Percentiles rank a stretch among this genome's conserved stretches.
Conservation (phyloP, 1,139 yeast genomes). For the Taphrina communis region DNA sequence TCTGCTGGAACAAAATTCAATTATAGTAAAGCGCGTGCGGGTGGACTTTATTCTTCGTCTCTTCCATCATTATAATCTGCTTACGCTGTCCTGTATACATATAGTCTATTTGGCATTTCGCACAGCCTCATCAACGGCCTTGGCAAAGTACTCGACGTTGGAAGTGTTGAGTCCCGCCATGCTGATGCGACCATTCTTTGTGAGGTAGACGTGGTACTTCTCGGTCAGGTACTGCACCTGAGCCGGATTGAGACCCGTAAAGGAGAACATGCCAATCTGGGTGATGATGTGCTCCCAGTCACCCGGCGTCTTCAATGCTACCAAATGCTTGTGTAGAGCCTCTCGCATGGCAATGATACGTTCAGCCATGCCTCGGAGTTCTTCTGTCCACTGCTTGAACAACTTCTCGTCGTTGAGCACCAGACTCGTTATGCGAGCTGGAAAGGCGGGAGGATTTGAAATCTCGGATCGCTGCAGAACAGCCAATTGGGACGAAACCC, state of each 20-base stretch:
- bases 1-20: no score
- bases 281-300: conserved; percentile 84
- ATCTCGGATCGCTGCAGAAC: conserved; percentile 82
- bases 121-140: conserved; percentile 80
- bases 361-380: conserved; percentile 75
- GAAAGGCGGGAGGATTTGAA: conserved; percentile 94
- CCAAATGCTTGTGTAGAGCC: conserved; percentile 57
- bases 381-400: conserved; percentile 75
- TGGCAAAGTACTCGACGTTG: conserved; percentile 78
- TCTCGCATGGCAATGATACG: conserved; percentile 77
- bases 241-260: conserved; percentile 79
- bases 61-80: neutral
- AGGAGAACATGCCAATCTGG: conserved; percentile 98
- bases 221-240: conserved; percentile 80
- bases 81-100: neutral
- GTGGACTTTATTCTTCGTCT: neutral
- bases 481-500: conserved; percentile 77
- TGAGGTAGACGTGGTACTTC: conserved; percentile 74
- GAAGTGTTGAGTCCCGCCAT: conserved; percentile 87
- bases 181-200: conserved; percentile 74
- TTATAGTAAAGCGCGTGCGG: no score
- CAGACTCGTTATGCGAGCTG: conserved; percentile 82
- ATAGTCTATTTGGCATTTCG: conserved; percentile 20
- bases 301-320: conserved; percentile 63
- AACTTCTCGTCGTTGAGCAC: conserved; percentile 69